Percentiles rank a stretch among this genome's conserved stretches.
Conservation (phyloP, 495 filamentous ascomycete genomes). For the Xylaria scruposa region DNA sequence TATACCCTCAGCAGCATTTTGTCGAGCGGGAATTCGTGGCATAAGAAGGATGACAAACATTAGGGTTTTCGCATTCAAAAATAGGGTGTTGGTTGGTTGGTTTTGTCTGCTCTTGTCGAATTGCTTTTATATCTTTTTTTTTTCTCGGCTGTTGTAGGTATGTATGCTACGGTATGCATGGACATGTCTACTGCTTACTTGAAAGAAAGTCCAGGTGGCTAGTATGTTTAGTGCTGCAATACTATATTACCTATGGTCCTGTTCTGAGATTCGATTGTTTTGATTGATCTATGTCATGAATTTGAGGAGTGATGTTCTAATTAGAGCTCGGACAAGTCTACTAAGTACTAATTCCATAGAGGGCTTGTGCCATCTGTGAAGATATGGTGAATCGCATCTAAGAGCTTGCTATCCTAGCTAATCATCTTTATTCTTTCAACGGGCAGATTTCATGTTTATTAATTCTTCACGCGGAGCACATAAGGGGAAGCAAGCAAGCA, state of each 20-base stretch:
- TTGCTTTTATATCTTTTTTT: neutral
- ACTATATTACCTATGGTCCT: neutral
- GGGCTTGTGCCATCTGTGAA: neutral
- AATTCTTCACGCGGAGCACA: neutral
- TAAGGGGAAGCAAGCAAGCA: neutral
- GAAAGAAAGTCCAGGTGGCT: neutral
- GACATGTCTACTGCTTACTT: neutral
- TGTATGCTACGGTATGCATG: neutral
- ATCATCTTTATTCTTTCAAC: neutral
- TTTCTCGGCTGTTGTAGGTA: neutral
- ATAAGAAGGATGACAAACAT: neutral
- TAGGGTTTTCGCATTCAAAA: constrained; percentile 19
- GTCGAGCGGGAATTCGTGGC: constrained; percentile 16
- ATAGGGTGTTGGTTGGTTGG: constrained; percentile 11
- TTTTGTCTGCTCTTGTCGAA: neutral
- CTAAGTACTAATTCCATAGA: neutral
- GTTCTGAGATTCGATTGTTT: neutral
- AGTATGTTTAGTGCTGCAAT: neutral
- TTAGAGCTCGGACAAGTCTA: neutral
- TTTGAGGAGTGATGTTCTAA: neutral
- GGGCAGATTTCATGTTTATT: too few relatives aligned
- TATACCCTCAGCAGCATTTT: constrained; percentile 20
- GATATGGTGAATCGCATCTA: neutral
- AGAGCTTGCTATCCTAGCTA: neutral
- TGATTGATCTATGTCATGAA: neutral